Evolutionary conservation across 192 early-diverging fungal species (phyloP).

Genomic region (Umbelopsis sp.): DNA sequence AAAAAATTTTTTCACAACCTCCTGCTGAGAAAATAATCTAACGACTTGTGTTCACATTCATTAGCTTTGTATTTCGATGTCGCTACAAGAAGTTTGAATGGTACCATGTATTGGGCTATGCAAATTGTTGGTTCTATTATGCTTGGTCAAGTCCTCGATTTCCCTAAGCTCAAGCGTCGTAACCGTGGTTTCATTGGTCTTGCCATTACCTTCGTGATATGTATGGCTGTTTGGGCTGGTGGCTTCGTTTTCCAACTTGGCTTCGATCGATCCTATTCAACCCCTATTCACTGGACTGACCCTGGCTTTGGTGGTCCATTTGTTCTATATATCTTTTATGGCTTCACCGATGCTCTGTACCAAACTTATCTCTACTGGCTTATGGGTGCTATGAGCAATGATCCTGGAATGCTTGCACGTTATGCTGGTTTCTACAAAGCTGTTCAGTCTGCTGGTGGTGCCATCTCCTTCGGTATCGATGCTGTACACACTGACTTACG

Average conservation of each 20-base stretch:
- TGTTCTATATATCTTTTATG: constrained; percentile 75
- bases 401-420: constrained; percentile 65
- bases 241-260: constrained; percentile 35
- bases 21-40: not conserved
- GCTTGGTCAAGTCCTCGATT: constrained; percentile 32
- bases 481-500: constrained; percentile 40
- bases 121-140: constrained; percentile 31
- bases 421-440: constrained; percentile 90
- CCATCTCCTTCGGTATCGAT: constrained; percentile 73
- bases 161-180: constrained; percentile 27
- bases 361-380: constrained; percentile 60
- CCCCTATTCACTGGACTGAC: constrained; percentile 51
- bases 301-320: constrained; percentile 34
- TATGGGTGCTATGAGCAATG: constrained; percentile 38
- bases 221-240: constrained; percentile 32
- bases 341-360: constrained; percentile 77
- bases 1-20: not conserved
- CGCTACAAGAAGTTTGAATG: constrained; percentile 71
- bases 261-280: constrained; percentile 39
- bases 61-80: constrained; percentile 63
- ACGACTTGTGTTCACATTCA: not conserved
- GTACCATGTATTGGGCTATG: constrained; percentile 68
- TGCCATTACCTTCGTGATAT: constrained; percentile 14
- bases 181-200: constrained; percentile 26
- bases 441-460: constrained; percentile 78